Evolutionary conservation across 345 rosid species (phyloP).

Genomic region (Salix caprea): DNA sequence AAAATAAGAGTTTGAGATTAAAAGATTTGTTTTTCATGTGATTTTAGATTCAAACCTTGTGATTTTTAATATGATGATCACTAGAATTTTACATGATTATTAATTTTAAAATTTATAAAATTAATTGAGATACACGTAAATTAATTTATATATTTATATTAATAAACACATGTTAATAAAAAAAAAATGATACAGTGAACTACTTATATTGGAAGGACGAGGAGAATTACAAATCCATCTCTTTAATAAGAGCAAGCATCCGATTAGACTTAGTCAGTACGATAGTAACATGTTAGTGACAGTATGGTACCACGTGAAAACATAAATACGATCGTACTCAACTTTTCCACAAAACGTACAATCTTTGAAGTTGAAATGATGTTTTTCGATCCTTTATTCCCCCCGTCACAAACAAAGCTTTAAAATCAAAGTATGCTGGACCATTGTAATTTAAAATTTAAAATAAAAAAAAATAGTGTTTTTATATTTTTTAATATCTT

Average conservation of each 20-base stretch:
- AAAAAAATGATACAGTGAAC: not conserved
- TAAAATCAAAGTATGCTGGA: too few species aligned
- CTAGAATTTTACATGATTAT: fast-evolving
- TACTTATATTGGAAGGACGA: not conserved
- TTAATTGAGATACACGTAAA: fast-evolving
- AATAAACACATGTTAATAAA: too few species aligned
- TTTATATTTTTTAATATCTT: too few species aligned
- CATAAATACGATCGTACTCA: not conserved
- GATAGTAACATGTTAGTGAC: not conserved
- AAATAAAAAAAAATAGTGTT: too few species aligned
- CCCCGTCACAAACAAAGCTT: too few species aligned
- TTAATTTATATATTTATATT: too few species aligned
- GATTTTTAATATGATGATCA: too few species aligned
- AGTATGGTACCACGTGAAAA: not conserved
- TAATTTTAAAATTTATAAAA: too few species aligned
- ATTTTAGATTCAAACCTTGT: too few species aligned
- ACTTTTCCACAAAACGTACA: not conserved
- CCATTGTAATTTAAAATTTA: too few species aligned
- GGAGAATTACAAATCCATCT: not conserved
- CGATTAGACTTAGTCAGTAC: not conserved
- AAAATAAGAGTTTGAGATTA: too few species aligned
- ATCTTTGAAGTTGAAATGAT: not conserved
- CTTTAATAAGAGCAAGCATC: not conserved
- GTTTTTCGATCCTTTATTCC: too few species aligned
- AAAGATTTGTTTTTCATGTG: fast-evolving